Percentiles rank a stretch among this genome's conserved stretches.
phyloP scores from a whole-genome alignment of 345 rosid genomes.

The Ceriops tagal region DNA sequence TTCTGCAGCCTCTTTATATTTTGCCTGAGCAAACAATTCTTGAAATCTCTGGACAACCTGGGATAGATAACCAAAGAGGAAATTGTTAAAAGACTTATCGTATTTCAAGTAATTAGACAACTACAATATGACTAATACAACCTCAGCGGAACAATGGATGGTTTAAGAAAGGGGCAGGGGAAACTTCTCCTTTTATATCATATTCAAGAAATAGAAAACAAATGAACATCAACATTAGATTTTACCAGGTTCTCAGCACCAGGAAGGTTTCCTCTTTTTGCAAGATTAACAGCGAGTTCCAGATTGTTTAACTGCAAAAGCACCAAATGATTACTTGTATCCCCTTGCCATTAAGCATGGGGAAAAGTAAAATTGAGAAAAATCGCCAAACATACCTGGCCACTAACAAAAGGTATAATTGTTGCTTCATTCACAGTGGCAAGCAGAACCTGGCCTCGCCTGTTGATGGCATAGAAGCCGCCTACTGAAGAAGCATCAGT shows the following conservation, averaged over 20 bases:
- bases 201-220: not conserved
- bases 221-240: not conserved
- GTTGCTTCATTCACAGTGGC: slow-evolving; percentile 94
- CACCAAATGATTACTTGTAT: not conserved
- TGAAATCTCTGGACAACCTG: slow-evolving; percentile 97
- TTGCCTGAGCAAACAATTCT: slow-evolving; percentile 88
- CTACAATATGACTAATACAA: not conserved
- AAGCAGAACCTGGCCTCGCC: slow-evolving; percentile 46
- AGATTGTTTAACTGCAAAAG: slow-evolving; percentile 72
- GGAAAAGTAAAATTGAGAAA: not conserved
- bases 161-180: too few species aligned
- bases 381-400: slow-evolving; percentile 55
- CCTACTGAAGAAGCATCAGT: slow-evolving; percentile 86
- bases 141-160: not conserved
- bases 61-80: slow-evolving; percentile 4
- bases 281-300: slow-evolving; percentile 95
- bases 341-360: not conserved
- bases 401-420: slow-evolving; percentile 86
- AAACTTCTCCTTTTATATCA: too few species aligned
- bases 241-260: slow-evolving; percentile 95
- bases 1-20: slow-evolving; percentile 98
- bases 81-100: not conserved
- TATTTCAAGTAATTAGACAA: not conserved
- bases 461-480: slow-evolving; percentile 86
- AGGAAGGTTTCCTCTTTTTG: slow-evolving; percentile 98